phyloP scores from a whole-genome alignment of 257 asterid species.

The Solanum pinnatisectum region DNA sequence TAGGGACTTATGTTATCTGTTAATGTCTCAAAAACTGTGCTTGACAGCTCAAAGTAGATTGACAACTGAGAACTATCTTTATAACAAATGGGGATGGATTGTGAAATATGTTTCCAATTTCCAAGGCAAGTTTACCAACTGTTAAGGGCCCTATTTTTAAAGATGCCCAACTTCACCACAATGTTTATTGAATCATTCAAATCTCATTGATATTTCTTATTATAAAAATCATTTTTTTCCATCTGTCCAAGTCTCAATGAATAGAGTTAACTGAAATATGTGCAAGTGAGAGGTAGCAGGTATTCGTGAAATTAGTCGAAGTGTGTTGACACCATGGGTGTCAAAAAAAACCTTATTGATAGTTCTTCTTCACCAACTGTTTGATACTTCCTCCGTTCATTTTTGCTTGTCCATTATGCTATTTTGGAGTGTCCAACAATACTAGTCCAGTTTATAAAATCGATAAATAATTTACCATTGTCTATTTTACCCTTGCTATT shows the following conservation, averaged over 20 bases:
- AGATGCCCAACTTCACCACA: not conserved
- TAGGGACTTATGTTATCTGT: not conserved
- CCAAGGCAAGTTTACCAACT: not conserved
- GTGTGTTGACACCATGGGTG: not conserved
- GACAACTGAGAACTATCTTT: not conserved
- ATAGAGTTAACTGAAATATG: not conserved
- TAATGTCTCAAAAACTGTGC: slow-evolving; percentile 1
- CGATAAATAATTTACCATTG: no score
- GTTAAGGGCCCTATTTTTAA: not conserved
- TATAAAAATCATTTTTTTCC: not conserved
- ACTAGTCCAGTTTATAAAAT: no score
- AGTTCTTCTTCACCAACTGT: not conserved
- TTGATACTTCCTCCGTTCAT: not conserved
- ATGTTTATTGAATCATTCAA: not conserved
- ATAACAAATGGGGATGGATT: not conserved
- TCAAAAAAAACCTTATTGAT: not conserved
- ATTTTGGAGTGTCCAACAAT: no score
- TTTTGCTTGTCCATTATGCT: no score
- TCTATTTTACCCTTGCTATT: no score
- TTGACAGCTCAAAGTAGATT: slow-evolving; percentile 3
- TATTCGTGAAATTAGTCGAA: not conserved
- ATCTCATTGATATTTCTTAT: not conserved
- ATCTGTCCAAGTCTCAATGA: not conserved
- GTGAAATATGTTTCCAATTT: not conserved
- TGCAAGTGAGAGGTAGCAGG: not conserved